Evolutionary conservation across 768 basidiomycete species (phyloP).

Genomic region (Russula earlei): DNA sequence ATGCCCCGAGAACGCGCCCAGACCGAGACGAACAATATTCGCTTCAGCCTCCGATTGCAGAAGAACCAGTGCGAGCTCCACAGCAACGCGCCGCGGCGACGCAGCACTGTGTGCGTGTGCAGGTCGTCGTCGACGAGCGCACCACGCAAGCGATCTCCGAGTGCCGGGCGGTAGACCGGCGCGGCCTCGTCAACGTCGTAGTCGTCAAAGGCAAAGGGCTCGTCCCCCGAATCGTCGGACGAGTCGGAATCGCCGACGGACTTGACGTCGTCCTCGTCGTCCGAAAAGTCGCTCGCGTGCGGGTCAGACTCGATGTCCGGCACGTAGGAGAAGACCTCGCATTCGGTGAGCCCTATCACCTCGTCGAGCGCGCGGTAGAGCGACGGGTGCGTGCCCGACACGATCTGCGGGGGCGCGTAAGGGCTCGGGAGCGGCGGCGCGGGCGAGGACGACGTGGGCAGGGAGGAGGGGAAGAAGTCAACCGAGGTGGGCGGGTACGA

Average conservation of each 20-base stretch:
- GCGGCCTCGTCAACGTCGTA: conserved; percentile 58
- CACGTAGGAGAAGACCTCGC: conserved; percentile 90
- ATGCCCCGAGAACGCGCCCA: conserved; percentile 75
- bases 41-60: conserved; percentile 84
- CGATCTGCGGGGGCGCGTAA: conserved; percentile 60
- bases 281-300: conserved; percentile 73
- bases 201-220: conserved; percentile 70
- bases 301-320: conserved; percentile 94
- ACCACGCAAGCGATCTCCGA: conserved; percentile 21
- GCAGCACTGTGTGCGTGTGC: conserved; percentile 37
- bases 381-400: conserved; percentile 80
- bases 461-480: conserved; percentile 67
- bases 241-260: conserved; percentile 53
- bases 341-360: conserved; percentile 81
- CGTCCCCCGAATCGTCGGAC: conserved; percentile 61
- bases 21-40: conserved; percentile 83
- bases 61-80: conserved; percentile 99
- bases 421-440: conserved; percentile 52
- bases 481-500: conserved; percentile 70
- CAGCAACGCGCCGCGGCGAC: conserved; percentile 64
- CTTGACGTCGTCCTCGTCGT: conserved; percentile 68
- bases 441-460: conserved; percentile 65
- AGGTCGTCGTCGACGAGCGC: conserved; percentile 30
- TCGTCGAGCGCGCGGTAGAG: conserved; percentile 84
- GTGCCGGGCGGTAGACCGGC: conserved; percentile 18